Percentiles rank a stretch among this genome's conserved stretches.
phyloP scores from a whole-genome alignment of 352 stramenopile species.

The Phytophthora brassicae region DNA sequence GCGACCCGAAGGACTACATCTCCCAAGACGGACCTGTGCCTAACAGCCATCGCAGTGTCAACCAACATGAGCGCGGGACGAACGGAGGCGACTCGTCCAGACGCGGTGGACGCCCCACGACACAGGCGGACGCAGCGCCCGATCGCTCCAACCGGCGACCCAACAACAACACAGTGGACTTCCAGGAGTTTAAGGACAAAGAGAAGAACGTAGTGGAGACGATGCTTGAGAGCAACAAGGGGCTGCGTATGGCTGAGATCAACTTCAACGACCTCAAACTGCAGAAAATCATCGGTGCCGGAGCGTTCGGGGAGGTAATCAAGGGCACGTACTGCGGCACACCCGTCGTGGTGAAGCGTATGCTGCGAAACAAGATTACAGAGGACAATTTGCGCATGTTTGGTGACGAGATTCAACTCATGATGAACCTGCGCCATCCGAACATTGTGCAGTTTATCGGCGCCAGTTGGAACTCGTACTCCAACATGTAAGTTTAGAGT shows the following conservation, averaged over 20 bases:
- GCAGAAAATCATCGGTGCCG: slow-evolving; percentile 86
- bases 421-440: slow-evolving; percentile 89
- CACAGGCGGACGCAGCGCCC: slow-evolving; percentile 2
- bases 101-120: background rate
- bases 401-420: slow-evolving; percentile 88
- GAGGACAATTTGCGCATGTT: slow-evolving; percentile 90
- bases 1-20: slow-evolving; percentile 31
- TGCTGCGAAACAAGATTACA: slow-evolving; percentile 89
- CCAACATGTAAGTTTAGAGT: slow-evolving; percentile 76
- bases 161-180: slow-evolving; percentile 68
- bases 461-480: slow-evolving; percentile 91
- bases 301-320: slow-evolving; percentile 87
- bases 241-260: slow-evolving; percentile 86
- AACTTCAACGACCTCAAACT: slow-evolving; percentile 90
- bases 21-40: slow-evolving; percentile 1
- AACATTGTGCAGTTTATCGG: slow-evolving; percentile 92
- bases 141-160: slow-evolving; percentile 18
- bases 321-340: slow-evolving; percentile 90
- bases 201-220: slow-evolving; percentile 88
- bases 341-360: slow-evolving; percentile 87
- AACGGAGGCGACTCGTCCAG: slow-evolving; percentile 1
- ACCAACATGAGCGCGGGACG: slow-evolving; percentile 6
- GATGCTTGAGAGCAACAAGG: slow-evolving; percentile 89
- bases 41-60: background rate
- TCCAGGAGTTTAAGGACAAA: slow-evolving; percentile 84